A percentile compares a stretch with the other conserved stretches of the same genome.
phyloP scores from a whole-genome alignment of 225 moss, liverwort and hornwort genomes.

The Pseudoscleropodium purum region DNA sequence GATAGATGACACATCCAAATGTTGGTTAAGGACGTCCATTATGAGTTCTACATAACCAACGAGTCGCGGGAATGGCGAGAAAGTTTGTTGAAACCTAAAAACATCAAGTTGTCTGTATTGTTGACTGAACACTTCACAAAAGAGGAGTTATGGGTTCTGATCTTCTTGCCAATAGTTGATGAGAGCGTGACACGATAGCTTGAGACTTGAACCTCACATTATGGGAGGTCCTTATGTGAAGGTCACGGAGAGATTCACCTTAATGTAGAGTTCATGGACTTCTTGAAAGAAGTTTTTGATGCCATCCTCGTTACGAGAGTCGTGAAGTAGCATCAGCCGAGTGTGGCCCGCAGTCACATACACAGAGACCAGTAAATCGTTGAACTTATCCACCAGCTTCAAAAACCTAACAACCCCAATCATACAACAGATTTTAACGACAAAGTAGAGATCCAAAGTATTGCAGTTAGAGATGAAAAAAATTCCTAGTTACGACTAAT shows the following conservation, averaged over 20 bases:
- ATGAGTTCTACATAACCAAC: not conserved
- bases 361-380: conserved; percentile 80
- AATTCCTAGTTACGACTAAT: not conserved
- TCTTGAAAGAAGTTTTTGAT: conserved; percentile 96
- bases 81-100: not conserved
- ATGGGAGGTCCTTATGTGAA: not conserved
- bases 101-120: not conserved
- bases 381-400: conserved; percentile 94
- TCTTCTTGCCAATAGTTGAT: not conserved
- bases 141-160: not conserved
- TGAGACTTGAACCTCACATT: not conserved
- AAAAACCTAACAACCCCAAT: conserved; percentile 53
- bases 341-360: conserved; percentile 96
- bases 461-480: not conserved
- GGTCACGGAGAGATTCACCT: conserved; percentile 26
- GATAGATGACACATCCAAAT: not conserved
- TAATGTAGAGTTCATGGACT: conserved; percentile 93
- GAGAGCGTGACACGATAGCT: not conserved
- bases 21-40: not conserved
- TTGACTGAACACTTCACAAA: not conserved
- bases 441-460: not conserved
- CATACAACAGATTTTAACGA: not conserved
- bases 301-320: conserved; percentile 94
- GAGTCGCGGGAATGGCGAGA: not conserved
- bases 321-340: conserved; percentile 90